These are phyloP conservation scores for Arthrinium phaeospermum DNA, from an alignment of 2,329 filamentous ascomycete species.

Conservation along the genomic window DNA sequence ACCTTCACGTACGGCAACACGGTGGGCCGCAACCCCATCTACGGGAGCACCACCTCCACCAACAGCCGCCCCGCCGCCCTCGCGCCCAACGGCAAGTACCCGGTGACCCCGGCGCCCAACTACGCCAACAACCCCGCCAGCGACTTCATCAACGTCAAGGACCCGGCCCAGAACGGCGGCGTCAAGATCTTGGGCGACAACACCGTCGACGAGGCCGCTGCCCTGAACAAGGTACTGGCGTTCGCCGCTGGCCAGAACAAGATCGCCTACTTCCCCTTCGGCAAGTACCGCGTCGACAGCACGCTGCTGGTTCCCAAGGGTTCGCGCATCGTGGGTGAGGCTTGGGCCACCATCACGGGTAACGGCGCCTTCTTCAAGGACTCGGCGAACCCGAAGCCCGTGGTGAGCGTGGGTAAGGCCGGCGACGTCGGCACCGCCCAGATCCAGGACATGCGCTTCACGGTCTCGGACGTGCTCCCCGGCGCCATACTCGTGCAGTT, in stretches of 20 bases:
- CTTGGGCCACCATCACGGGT: conserved; percentile 58
- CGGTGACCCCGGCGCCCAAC: conserved; percentile 45
- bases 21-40: conserved; percentile 45
- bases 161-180: conserved; percentile 45
- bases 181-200: conserved; percentile 44
- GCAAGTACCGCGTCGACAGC: conserved; percentile 57
- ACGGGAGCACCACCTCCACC: conserved; percentile 40
- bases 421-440: conserved; percentile 67
- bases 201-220: conserved; percentile 43
- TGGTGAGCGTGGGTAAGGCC: conserved; percentile 62
- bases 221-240: conserved; percentile 45
- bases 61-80: conserved; percentile 42
- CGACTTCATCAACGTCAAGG: conserved; percentile 49
- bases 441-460: conserved; percentile 69
- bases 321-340: conserved; percentile 59
- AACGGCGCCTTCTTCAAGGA: conserved; percentile 57
- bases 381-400: conserved; percentile 56
- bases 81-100: conserved; percentile 45
- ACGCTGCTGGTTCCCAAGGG: conserved; percentile 57
- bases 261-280: conserved; percentile 61
- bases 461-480: conserved; percentile 62
- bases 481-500: conserved; percentile 65
- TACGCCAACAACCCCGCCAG: conserved; percentile 41
- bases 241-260: conserved; percentile 44
- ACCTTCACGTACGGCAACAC: conserved; percentile 51